Evolutionary conservation across 2,329 filamentous ascomycete genomes (phyloP).

Genomic region (Fusarium oligoseptatum): DNA sequence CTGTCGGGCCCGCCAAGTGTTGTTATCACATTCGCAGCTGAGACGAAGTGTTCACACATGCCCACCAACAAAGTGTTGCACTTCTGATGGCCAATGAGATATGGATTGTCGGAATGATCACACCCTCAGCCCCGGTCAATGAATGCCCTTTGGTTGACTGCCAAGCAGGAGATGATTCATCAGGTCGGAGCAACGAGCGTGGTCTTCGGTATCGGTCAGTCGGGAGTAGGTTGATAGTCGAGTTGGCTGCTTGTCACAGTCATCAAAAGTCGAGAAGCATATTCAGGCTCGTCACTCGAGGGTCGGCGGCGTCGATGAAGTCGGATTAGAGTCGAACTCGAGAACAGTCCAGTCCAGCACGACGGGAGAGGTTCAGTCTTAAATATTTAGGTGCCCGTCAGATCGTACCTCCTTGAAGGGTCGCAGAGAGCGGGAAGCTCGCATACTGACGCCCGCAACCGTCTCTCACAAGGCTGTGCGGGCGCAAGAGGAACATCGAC

Average conservation of each 20-base stretch:
- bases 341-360: neutral
- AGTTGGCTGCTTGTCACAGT: neutral
- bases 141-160: neutral
- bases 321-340: slow-evolving; percentile 29
- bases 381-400: slow-evolving; percentile 39
- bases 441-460: slow-evolving; percentile 50
- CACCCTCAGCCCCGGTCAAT: neutral
- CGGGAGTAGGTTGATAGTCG: neutral
- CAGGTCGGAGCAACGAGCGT: neutral
- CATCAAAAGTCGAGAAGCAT: neutral
- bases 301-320: slow-evolving; percentile 4
- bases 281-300: neutral
- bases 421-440: slow-evolving; percentile 41
- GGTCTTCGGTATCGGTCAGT: neutral
- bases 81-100: neutral
- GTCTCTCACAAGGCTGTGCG: slow-evolving; percentile 46
- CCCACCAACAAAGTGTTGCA: neutral
- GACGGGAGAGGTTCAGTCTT: slow-evolving; percentile 42
- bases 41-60: slow-evolving; percentile 8
- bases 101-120: neutral
- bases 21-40: slow-evolving; percentile 7
- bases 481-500: slow-evolving; percentile 42
- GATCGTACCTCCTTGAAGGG: slow-evolving; percentile 28
- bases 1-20: slow-evolving; percentile 16
- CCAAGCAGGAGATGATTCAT: neutral